phyloP scores from a whole-genome alignment of 495 filamentous ascomycete species.

The Tuber borchii region DNA sequence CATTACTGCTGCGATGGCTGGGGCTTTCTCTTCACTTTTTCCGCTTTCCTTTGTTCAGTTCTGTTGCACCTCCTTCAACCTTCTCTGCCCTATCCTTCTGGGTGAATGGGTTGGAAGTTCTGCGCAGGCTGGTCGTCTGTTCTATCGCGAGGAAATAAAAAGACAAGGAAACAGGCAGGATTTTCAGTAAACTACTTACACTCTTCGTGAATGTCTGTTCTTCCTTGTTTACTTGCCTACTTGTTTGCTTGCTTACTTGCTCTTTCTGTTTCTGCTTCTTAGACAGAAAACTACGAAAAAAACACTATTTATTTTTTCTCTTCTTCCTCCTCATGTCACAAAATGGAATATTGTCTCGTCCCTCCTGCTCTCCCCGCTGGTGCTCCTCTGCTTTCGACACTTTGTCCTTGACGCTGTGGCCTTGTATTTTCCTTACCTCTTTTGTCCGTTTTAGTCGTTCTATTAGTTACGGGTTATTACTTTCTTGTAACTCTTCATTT shows the following conservation, averaged over 20 bases:
- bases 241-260: neutral
- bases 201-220: neutral
- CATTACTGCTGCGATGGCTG: neutral
- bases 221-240: neutral
- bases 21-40: conserved; percentile 11
- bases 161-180: neutral
- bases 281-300: conserved; percentile 4
- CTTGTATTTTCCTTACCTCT: neutral
- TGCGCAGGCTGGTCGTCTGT: conserved; percentile 18
- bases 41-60: conserved; percentile 18
- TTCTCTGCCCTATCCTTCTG: neutral
- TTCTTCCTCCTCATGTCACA: neutral
- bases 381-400: neutral
- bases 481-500: neutral
- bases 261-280: conserved; percentile 4
- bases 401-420: neutral
- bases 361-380: neutral
- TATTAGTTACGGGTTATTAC: neutral
- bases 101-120: neutral
- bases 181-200: neutral
- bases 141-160: conserved; percentile 15
- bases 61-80: conserved; percentile 38
- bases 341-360: neutral
- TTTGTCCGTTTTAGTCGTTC: neutral
- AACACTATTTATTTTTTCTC: neutral